Evolutionary conservation across 768 basidiomycete species (phyloP).

Genomic region (Trichaptum fuscoviolaceum): DNA sequence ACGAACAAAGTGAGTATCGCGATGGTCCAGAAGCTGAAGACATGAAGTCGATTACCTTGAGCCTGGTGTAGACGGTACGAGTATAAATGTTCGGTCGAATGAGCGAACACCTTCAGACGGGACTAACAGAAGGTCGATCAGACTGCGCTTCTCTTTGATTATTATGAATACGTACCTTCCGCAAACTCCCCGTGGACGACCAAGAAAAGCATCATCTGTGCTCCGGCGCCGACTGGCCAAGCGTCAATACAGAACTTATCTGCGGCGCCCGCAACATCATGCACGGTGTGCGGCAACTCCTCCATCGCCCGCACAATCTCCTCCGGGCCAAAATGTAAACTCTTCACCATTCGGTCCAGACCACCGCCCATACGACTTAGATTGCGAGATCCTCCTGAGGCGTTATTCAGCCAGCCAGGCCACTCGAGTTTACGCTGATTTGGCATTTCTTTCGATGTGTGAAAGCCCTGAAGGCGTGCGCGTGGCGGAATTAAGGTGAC

Average conservation of each 20-base stretch:
- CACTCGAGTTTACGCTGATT: constrained; percentile 83
- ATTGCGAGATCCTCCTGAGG: constrained; percentile 69
- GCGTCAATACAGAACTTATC: constrained; percentile 87
- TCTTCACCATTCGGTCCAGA: constrained; percentile 55
- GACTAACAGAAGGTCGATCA: constrained; percentile 32
- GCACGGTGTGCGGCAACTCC: constrained; percentile 70
- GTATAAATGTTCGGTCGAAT: constrained; percentile 89
- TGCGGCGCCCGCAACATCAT: constrained; percentile 73
- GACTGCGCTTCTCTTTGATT: constrained; percentile 10
- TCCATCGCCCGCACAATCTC: constrained; percentile 54
- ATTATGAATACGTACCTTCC: constrained; percentile 57
- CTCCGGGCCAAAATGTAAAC: constrained; percentile 69
- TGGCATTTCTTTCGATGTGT: constrained; percentile 59
- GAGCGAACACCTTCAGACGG: constrained; percentile 78
- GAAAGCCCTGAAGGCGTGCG: constrained; percentile 67
- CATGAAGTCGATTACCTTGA: constrained; percentile 54
- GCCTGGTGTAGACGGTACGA: constrained; percentile 73
- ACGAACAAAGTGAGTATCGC: constrained; percentile 10
- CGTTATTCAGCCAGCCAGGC: constrained; percentile 56
- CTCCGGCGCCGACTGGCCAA: constrained; percentile 67
- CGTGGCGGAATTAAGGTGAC: constrained; percentile 81
- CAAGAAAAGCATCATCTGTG: constrained; percentile 51
- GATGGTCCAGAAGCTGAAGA: background rate
- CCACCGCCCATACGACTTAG: constrained; percentile 59
- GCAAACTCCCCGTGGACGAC: constrained; percentile 86